Conservation (phyloP, 768 basidiomycete genomes). For the Lentinula detonsa region DNA sequence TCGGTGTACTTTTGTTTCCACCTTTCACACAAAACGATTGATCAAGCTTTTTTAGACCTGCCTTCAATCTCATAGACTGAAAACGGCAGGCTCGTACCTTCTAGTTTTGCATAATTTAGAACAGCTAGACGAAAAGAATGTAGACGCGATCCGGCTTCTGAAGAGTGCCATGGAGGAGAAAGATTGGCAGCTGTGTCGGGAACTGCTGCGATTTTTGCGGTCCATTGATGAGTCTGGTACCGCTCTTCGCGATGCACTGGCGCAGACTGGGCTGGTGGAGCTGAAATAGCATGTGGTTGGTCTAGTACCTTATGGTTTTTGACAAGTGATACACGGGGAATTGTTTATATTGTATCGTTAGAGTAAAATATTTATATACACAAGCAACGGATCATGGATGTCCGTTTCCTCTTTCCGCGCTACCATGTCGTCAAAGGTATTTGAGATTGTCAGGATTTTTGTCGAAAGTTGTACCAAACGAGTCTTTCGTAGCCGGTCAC, state of each 20-base stretch:
- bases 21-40: not conserved
- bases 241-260: slow-evolving; percentile 58
- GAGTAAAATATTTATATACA: too few species aligned
- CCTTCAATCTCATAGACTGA: slow-evolving; percentile 61
- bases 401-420: not conserved
- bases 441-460: not conserved
- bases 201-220: slow-evolving; percentile 86
- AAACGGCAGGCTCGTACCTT: slow-evolving; percentile 89
- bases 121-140: slow-evolving; percentile 73
- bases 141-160: slow-evolving; percentile 78
- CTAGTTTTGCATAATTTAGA: slow-evolving; percentile 92
- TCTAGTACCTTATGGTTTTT: too few species aligned
- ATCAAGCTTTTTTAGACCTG: slow-evolving; percentile 49
- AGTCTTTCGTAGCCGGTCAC: slow-evolving; percentile 15
- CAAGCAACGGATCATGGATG: too few species aligned
- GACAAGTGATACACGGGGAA: too few species aligned
- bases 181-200: slow-evolving; percentile 89
- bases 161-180: slow-evolving; percentile 67
- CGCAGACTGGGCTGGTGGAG: slow-evolving; percentile 36
- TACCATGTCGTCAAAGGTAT: not conserved
- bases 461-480: not conserved
- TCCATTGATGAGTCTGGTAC: slow-evolving; percentile 85
- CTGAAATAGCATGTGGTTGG: not conserved
- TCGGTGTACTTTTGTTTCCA: slow-evolving; percentile 20
- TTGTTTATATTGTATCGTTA: too few species aligned